phyloP scores from a whole-genome alignment of 306 rosid species.

The Dryas octopetala region DNA sequence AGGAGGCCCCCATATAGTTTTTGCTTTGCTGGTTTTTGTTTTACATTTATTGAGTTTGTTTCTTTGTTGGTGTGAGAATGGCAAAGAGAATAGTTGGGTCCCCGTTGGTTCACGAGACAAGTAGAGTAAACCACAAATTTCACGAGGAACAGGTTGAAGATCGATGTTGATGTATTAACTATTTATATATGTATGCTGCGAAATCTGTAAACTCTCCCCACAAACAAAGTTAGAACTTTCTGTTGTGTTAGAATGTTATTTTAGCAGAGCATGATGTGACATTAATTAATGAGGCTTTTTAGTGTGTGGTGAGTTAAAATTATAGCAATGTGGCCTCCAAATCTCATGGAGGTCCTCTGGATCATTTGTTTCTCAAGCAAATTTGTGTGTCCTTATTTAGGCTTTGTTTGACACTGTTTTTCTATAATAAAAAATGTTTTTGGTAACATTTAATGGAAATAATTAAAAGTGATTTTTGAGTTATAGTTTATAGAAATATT shows the following conservation, averaged over 20 bases:
- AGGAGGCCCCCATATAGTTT: conserved; percentile 13
- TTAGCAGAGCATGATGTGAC: too few species aligned
- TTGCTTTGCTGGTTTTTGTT: conserved; percentile 13
- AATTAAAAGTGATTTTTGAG: too few species aligned
- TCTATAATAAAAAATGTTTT: too few species aligned
- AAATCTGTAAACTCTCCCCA: too few species aligned
- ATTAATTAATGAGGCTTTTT: too few species aligned
- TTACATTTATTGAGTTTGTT: conserved; percentile 38
- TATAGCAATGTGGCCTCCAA: not conserved
- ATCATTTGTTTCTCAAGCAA: not conserved
- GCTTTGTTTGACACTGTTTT: too few species aligned
- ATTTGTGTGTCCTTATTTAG: not conserved
- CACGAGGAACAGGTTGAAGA: not conserved
- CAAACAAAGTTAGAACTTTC: not conserved
- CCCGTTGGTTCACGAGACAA: conserved; percentile 67
- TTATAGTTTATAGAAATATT: too few species aligned
- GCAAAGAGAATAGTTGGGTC: conserved; percentile 33
- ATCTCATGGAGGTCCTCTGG: not conserved
- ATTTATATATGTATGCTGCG: not conserved
- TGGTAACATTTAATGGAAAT: too few species aligned
- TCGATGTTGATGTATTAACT: not conserved
- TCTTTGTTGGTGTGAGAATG: conserved; percentile 36
- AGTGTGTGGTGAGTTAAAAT: too few species aligned
- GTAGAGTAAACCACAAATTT: conserved; percentile 25
- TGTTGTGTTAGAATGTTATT: not conserved